Base-by-base conservation (phyloP, 441 rosid species). In the Erysimum cheiri region DNA sequence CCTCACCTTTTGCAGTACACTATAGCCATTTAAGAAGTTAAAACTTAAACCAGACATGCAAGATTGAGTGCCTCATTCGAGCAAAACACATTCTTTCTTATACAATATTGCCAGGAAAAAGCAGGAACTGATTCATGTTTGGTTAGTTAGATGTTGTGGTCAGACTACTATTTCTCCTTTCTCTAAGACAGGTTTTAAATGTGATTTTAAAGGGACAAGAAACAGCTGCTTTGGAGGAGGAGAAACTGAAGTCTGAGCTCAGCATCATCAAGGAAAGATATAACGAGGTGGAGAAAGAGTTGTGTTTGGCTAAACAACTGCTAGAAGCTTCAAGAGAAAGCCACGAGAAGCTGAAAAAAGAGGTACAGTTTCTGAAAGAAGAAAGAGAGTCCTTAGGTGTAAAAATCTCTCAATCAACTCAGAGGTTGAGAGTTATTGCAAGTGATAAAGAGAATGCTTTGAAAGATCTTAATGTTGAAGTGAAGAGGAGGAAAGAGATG, bases 391-490 rank as follows among this genome's bases (percentile, higher is more conserved):
- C 76, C 8, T 75, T 93, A 78, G 71, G 74, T 14, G 73, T 62
- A 70, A 46, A 67, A 64, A 31, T 68, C 53, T 44, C 59, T 17
- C 52, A 43, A 62, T 80, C 88, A 29, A 79, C 85, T 66, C 78
- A 62, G 74, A 87, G 80, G 61, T 69, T 86, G 44, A 72, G 80
- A 32, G 43, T 66, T 68, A 76, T 78, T 43, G 70, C 77, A 4
- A 64, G 70, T 49, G 85, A 82, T 67, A 88, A 85, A 81, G 96
- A 89, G 60, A 85, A 79, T 64, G 79, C 71, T 49, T 74, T 83
- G 81, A 85, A 74, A 66, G 92, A 88, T 67, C 73, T 89, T 61
- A 82, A 77, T 49, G 55, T 46, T 29, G 93, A 89, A 87, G 79
- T 80, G 14, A 78, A 61, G 74, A 78, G 84, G 71, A 85, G 89